Conservation (phyloP, 805 yeast genomes). For the Metschnikowia gelsemii region DNA sequence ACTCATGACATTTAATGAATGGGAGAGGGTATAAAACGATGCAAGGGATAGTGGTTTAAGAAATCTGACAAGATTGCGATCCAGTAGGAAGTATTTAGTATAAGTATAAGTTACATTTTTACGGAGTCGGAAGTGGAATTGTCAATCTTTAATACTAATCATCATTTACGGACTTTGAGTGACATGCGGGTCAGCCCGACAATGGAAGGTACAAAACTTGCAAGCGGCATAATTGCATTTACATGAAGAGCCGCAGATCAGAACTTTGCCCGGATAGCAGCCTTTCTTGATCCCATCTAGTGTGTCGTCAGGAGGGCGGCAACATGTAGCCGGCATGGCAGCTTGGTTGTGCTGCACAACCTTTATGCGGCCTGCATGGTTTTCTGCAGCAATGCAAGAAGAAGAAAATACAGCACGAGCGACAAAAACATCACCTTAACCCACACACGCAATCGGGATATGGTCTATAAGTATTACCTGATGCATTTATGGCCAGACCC, state of each 20-base stretch:
- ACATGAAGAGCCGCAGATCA: constrained; percentile 11
- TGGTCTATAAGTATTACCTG: background rate
- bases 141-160: constrained; percentile 12
- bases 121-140: constrained; percentile 5
- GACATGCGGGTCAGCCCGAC: constrained; percentile 10
- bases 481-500: background rate
- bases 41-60: background rate
- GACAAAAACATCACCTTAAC: background rate
- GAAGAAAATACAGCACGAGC: background rate
- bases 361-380: constrained; percentile 1
- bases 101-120: no score
- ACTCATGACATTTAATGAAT: constrained; percentile 5
- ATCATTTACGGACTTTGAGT: background rate
- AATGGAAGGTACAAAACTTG: constrained; percentile 9
- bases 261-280: constrained; percentile 16
- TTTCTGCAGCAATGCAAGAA: constrained; percentile 5
- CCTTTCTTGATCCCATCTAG: constrained; percentile 1
- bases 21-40: background rate
- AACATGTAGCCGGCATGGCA: background rate
- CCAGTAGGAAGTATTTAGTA: background rate
- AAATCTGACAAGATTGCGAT: background rate
- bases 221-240: constrained; percentile 7
- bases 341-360: background rate
- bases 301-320: background rate
- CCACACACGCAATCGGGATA: background rate